Percentiles rank a stretch among this genome's conserved stretches.
Conservation (phyloP, 2,329 filamentous ascomycete genomes). For the Corniculantispora saksenae region DNA sequence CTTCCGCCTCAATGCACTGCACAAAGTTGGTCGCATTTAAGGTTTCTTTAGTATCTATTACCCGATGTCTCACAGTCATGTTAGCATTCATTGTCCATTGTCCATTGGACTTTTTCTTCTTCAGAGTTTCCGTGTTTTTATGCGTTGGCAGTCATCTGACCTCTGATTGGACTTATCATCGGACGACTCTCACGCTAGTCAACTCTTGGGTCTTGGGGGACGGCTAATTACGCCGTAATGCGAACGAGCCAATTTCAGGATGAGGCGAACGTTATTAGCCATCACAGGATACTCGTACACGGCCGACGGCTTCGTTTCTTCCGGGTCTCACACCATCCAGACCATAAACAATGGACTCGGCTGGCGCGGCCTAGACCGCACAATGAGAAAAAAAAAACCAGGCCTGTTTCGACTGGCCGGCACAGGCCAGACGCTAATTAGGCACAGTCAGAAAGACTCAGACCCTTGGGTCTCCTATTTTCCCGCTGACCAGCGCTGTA, state of each 20-base stretch:
- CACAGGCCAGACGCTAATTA: not conserved
- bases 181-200: not conserved
- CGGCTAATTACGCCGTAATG: not conserved
- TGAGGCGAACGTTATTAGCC: not conserved
- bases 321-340: not conserved
- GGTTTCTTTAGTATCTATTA: not conserved
- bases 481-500: too few relatives aligned
- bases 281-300: not conserved
- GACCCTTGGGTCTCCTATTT: not conserved
- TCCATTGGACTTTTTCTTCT: too few relatives aligned
- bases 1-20: not conserved
- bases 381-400: not conserved
- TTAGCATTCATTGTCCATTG: too few relatives aligned
- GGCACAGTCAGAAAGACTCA: not conserved
- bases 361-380: not conserved
- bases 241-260: not conserved
- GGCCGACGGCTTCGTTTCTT: not conserved
- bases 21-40: not conserved
- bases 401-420: not conserved
- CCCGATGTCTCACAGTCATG: not conserved
- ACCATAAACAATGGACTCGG: not conserved
- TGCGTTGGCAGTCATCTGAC: not conserved
- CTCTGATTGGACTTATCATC: not conserved
- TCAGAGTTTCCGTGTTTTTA: not conserved
- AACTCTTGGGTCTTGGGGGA: not conserved